Conservation (phyloP, 2,329 filamentous ascomycete genomes). For the Fusarium burgessii region DNA sequence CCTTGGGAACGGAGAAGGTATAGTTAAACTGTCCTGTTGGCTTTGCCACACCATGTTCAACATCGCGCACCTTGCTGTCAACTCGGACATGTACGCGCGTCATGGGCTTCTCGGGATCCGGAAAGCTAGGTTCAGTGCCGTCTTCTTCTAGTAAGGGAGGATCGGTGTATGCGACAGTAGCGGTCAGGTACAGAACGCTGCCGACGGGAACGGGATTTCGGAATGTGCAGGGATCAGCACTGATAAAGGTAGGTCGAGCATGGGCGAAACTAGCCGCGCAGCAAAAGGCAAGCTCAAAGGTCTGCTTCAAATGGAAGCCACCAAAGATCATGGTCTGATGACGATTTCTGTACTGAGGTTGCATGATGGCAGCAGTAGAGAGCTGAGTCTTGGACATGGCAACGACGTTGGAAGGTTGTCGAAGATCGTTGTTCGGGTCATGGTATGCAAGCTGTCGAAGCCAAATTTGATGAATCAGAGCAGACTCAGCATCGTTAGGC, state of each 20-base stretch:
- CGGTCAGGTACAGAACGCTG: slow-evolving; percentile 47
- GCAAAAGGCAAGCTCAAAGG: slow-evolving; percentile 49
- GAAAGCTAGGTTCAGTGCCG: slow-evolving; percentile 40
- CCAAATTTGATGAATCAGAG: slow-evolving; percentile 49
- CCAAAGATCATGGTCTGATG: slow-evolving; percentile 51
- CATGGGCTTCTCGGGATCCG: slow-evolving; percentile 40
- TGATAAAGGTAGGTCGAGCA: slow-evolving; percentile 48
- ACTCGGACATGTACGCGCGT: slow-evolving; percentile 49
- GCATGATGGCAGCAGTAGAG: slow-evolving; percentile 48
- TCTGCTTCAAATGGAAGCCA: slow-evolving; percentile 49
- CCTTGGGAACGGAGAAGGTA: slow-evolving; percentile 47
- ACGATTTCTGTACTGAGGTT: slow-evolving; percentile 48
- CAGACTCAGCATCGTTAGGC: slow-evolving; percentile 47
- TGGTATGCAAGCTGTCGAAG: slow-evolving; percentile 47
- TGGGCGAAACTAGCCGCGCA: slow-evolving; percentile 50
- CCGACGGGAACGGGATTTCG: slow-evolving; percentile 49
- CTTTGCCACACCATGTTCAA: slow-evolving; percentile 48
- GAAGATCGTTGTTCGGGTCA: slow-evolving; percentile 44
- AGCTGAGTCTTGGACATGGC: slow-evolving; percentile 47
- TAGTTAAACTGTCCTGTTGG: slow-evolving; percentile 50
- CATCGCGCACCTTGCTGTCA: slow-evolving; percentile 49
- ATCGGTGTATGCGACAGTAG: slow-evolving; percentile 48
- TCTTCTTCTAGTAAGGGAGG: slow-evolving; percentile 48
- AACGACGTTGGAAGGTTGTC: slow-evolving; percentile 45
- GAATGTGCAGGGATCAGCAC: slow-evolving; percentile 48